A percentile compares a stretch with the other conserved stretches of the same genome.
Conservation (phyloP, 176 grass and related monocot species). For the Paspalum vaginatum region DNA sequence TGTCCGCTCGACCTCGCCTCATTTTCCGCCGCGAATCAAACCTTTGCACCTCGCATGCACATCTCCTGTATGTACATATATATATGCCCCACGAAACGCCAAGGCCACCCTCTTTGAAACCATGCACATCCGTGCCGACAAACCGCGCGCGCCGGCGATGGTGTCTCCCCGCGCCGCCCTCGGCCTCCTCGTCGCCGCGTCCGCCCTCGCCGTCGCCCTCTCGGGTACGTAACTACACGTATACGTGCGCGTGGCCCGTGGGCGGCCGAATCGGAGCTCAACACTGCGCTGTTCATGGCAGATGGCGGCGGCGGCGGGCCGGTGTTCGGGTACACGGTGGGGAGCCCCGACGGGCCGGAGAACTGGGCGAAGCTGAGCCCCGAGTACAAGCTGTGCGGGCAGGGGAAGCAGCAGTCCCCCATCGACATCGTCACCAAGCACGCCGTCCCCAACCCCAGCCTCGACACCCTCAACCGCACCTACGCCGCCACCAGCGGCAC, state of each 20-base stretch:
- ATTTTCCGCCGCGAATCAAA: background rate
- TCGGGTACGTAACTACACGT: constrained; percentile 8
- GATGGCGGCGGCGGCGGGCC: constrained; percentile 17
- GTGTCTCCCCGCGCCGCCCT: background rate
- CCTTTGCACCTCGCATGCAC: background rate
- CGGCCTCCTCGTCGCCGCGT: constrained; percentile 6
- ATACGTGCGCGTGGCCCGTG: too few species aligned
- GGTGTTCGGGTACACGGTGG: constrained; percentile 5
- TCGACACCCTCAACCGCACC: constrained; percentile 41
- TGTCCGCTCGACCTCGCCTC: background rate
- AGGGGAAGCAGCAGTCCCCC: constrained; percentile 68
- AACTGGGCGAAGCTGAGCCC: constrained; percentile 70
- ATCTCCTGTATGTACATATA: background rate
- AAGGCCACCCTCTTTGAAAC: background rate
- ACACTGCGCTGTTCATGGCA: too few species aligned
- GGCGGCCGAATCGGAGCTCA: too few species aligned
- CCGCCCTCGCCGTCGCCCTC: constrained; percentile 15
- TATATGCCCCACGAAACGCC: background rate
- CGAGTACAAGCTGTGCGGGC: constrained; percentile 45
- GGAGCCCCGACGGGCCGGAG: constrained; percentile 41
- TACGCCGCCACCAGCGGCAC: constrained; percentile 47
- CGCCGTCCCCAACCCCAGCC: background rate
- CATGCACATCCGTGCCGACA: too few species aligned
- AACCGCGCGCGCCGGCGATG: background rate
- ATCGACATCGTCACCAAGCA: constrained; percentile 59